Conservation (phyloP, 225 moss, liverwort and hornwort species). For the Takakia lepidozioides region DNA sequence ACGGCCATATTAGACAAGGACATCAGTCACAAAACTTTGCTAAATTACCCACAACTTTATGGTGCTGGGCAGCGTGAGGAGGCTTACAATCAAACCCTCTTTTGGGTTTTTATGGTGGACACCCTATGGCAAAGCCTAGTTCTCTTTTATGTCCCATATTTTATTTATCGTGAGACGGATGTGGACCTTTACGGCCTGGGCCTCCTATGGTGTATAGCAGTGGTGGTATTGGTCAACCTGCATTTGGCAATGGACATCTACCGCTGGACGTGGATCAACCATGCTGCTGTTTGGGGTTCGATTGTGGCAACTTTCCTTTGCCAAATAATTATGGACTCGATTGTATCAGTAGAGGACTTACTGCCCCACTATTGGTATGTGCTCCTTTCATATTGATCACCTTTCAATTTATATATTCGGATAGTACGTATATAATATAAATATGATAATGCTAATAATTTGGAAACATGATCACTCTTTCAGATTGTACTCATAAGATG, state of each 20-base stretch:
- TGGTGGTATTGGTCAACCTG: conserved; percentile 66
- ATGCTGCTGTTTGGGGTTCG: conserved; percentile 72
- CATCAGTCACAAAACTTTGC: conserved; percentile 56
- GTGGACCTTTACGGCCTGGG: conserved; percentile 64
- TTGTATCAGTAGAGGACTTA: conserved; percentile 16
- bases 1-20: conserved; percentile 69
- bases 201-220: conserved; percentile 63
- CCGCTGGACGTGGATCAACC: conserved; percentile 72
- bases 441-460: no score
- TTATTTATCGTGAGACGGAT: conserved; percentile 38
- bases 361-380: conserved; percentile 61
- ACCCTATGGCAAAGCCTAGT: conserved; percentile 83
- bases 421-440: no score
- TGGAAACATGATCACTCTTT: no score
- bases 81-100: conserved; percentile 68
- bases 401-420: no score
- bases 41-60: conserved; percentile 54
- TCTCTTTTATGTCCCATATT: conserved; percentile 69
- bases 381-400: no score
- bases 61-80: conserved; percentile 66
- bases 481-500: no score
- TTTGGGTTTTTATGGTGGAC: conserved; percentile 79
- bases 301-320: conserved; percentile 47
- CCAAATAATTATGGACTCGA: conserved; percentile 52
- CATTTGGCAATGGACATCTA: conserved; percentile 85